Evolutionary conservation across 306 rosid species (phyloP).

Genomic region (Dalbergia oliveri): DNA sequence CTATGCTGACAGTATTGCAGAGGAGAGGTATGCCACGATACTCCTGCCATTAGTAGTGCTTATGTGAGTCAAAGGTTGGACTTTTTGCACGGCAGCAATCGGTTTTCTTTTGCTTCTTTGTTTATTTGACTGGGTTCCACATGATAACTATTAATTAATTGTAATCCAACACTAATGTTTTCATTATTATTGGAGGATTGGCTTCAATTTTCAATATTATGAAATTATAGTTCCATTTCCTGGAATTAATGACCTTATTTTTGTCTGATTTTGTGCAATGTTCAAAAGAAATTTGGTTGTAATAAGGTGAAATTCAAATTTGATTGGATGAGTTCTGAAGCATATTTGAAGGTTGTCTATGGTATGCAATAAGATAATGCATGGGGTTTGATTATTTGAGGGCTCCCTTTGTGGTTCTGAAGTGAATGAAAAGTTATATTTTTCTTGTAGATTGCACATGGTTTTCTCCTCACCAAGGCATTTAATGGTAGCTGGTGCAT

Average conservation of each 20-base stretch:
- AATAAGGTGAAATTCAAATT: constrained; percentile 7
- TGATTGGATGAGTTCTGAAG: constrained; percentile 27
- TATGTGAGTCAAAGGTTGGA: constrained; percentile 2
- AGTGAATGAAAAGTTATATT: constrained; percentile 23
- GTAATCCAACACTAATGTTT: constrained; percentile 20
- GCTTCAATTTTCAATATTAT: constrained; percentile 26
- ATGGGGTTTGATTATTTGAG: constrained; percentile 35
- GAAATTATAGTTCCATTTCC: constrained; percentile 32
- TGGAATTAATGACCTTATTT: constrained; percentile 9
- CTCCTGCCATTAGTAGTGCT: constrained; percentile 11
- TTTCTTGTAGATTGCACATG: constrained; percentile 83
- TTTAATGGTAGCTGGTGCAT: constrained; percentile 89
- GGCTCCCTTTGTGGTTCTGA: constrained; percentile 21
- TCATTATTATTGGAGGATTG: constrained; percentile 27
- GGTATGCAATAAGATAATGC: constrained; percentile 34
- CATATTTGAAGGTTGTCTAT: constrained; percentile 10
- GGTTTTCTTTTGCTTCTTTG: constrained; percentile 14
- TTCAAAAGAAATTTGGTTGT: constrained; percentile 24
- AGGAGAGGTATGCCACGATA: constrained; percentile 74
- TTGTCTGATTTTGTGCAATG: constrained; percentile 26
- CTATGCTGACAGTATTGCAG: constrained; percentile 92
- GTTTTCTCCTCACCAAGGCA: constrained; percentile 98
- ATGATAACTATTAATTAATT: constrained; percentile 15
- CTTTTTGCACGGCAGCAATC: constrained; percentile 23
- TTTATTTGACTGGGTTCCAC: constrained; percentile 31